Evolutionary conservation across 2,329 filamentous ascomycete genomes (phyloP).

Genomic region (Venturia oleaginea): DNA sequence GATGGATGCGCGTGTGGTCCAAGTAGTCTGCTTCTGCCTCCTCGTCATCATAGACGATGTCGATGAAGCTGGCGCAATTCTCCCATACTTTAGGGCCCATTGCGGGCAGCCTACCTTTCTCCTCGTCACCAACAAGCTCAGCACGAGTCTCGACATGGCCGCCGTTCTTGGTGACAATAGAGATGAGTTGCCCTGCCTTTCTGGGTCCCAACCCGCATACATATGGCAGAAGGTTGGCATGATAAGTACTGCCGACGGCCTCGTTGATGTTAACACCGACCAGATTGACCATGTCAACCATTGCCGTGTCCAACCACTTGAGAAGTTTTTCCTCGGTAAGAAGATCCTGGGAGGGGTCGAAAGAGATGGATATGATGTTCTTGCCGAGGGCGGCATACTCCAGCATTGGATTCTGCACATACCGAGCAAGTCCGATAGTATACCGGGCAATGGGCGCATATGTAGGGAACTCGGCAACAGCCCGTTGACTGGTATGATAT

Average conservation of each 20-base stretch:
- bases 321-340: slow-evolving; percentile 79
- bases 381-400: slow-evolving; percentile 90
- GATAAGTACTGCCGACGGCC: slow-evolving; percentile 69
- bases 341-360: slow-evolving; percentile 83
- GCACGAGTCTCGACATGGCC: slow-evolving; percentile 75
- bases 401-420: slow-evolving; percentile 91
- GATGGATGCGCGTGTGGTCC: slow-evolving; percentile 94
- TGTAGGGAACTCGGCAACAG: slow-evolving; percentile 69
- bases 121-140: slow-evolving; percentile 81
- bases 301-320: slow-evolving; percentile 83
- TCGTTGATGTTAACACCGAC: slow-evolving; percentile 94
- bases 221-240: slow-evolving; percentile 81
- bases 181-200: slow-evolving; percentile 77
- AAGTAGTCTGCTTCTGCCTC: slow-evolving; percentile 80
- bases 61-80: slow-evolving; percentile 94
- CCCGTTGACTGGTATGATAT: slow-evolving; percentile 83
- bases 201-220: slow-evolving; percentile 85
- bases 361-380: slow-evolving; percentile 76
- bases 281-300: slow-evolving; percentile 98
- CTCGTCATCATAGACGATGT: slow-evolving; percentile 76
- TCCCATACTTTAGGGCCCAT: slow-evolving; percentile 89
- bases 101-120: slow-evolving; percentile 66
- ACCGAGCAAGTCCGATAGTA: slow-evolving; percentile 79
- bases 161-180: slow-evolving; percentile 86
- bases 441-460: slow-evolving; percentile 74